Evolutionary conservation across 805 yeast species (phyloP).

Genomic region (Starmerella sp.): DNA sequence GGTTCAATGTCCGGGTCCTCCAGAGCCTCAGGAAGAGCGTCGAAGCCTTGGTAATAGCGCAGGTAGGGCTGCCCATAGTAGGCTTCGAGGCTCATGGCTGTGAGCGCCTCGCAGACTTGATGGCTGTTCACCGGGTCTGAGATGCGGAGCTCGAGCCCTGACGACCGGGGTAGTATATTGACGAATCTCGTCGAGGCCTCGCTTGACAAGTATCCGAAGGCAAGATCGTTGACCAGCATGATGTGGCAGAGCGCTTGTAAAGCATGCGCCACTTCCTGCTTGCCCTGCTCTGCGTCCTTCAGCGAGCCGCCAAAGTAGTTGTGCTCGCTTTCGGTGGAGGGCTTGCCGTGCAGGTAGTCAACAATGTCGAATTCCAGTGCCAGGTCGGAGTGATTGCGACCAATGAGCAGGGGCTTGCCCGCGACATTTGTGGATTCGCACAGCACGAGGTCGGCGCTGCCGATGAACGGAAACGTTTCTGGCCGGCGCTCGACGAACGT

Average conservation of each 20-base stretch:
- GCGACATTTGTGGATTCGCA: neutral
- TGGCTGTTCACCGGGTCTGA: constrained; percentile 14
- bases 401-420: neutral
- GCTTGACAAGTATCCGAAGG: constrained; percentile 20
- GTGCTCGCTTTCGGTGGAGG: neutral
- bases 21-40: constrained; percentile 3
- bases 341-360: neutral
- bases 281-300: neutral
- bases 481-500: neutral
- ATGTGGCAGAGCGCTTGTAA: constrained; percentile 14
- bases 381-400: neutral
- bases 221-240: constrained; percentile 20
- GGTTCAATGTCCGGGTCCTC: constrained; percentile 13
- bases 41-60: neutral
- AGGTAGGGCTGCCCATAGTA: neutral
- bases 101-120: neutral
- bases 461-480: neutral
- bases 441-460: neutral
- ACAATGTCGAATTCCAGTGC: neutral
- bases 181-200: constrained; percentile 18
- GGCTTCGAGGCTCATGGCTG: constrained; percentile 10
- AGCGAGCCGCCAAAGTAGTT: neutral
- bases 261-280: neutral
- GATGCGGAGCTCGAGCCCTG: constrained; percentile 5
- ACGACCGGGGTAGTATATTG: neutral